Evolutionary conservation across 257 asterid genomes (phyloP), one percentile per base, ranked within the genome.

Genomic region (Nyctanthes arbortristis): DNA sequence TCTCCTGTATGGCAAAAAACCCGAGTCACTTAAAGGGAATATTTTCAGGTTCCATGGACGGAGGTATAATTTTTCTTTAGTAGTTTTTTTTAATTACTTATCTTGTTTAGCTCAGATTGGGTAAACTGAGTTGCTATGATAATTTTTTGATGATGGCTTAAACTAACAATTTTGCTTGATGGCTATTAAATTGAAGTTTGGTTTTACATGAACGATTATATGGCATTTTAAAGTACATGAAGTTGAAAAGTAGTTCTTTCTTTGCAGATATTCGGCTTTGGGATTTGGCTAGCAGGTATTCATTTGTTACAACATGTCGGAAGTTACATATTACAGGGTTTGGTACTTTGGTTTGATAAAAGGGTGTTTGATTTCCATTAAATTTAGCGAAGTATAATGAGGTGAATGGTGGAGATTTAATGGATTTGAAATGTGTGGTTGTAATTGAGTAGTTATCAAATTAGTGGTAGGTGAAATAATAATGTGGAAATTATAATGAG

Each of bases 21-120:
- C 96, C 96, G 2, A 83, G 82, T 76, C 86, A 88, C 67, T 70
- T 94, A 56, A 91, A 87, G 79, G 89, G 97, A 65, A 61, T 94
- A n/a, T 91, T 91, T 76, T 94, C 99, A 1, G 99, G 96, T 31
- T 91, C 99, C 10, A 84, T 84, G 96, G 97, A 94, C 43, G 99
- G 99, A 82, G 99, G 99, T 93, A 79, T 56, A 5, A 22, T 32
- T 33, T 7, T 45, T 33, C 65, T 70, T 14, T 24, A 8, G 10
- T 16, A 24, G n/a, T 33, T 58, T 67, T 7, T 45, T 43, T 32
- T 43, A 25, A 10, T 60, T 12, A 7, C 29, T 11, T 52, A 39
- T 65, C 39, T 36, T 40, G 27, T n/a, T 66, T 71, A 45, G 66
- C 49, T 47, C 43, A 67, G 25, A 66, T 67, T 59, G 34, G 34